phyloP scores from a whole-genome alignment of 371 early-diverging fungal species.

The Homolaphlyctis polyrhiza region DNA sequence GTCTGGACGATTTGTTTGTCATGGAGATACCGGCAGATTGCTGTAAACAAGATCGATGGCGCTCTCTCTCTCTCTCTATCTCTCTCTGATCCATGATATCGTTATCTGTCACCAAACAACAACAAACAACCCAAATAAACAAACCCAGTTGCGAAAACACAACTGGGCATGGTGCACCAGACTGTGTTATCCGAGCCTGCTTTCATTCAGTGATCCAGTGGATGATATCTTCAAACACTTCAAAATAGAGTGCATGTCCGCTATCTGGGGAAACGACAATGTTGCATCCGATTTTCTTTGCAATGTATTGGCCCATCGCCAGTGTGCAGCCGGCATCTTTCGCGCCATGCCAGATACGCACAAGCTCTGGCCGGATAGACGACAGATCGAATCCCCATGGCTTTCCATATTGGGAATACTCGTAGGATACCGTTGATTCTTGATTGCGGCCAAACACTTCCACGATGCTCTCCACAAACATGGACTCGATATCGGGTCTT shows the following conservation, averaged over 20 bases:
- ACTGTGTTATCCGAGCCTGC: neutral
- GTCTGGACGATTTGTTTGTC: too few species aligned
- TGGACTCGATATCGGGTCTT: constrained; percentile 8
- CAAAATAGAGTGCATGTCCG: constrained; percentile 7
- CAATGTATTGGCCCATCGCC: constrained; percentile 11
- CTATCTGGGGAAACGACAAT: neutral
- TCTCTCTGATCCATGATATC: too few species aligned
- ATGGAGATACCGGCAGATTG: too few species aligned
- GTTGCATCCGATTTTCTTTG: constrained; percentile 4
- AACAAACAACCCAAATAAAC: too few species aligned
- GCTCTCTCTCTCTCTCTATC: too few species aligned
- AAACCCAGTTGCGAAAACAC: too few species aligned
- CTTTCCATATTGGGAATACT: constrained; percentile 4
- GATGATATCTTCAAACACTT: constrained; percentile 4
- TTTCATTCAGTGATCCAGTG: neutral
- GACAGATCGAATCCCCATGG: constrained; percentile 1
- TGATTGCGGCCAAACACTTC: constrained; percentile 6
- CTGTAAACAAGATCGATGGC: too few species aligned
- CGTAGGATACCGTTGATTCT: neutral
- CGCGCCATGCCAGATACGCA: constrained; percentile 11
- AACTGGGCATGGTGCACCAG: too few species aligned
- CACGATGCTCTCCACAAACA: constrained; percentile 9
- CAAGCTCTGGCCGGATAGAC: neutral
- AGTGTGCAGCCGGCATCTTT: constrained; percentile 5
- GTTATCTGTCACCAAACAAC: too few species aligned